Evolutionary conservation across 352 stramenopile species (phyloP).

Genomic region (Labyrinthula sp.): DNA sequence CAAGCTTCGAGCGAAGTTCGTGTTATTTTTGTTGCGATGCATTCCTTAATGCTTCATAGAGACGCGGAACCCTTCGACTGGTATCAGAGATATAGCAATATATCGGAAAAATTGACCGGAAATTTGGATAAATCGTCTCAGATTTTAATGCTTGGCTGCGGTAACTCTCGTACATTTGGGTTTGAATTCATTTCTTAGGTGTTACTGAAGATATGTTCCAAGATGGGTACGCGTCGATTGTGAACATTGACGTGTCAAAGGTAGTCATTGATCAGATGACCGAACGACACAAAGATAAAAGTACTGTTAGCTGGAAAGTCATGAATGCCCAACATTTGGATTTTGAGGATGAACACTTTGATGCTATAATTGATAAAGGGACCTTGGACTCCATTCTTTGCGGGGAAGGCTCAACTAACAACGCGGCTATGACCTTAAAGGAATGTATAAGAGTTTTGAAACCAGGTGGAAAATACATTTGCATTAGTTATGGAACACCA

Average conservation of each 20-base stretch:
- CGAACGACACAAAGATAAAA: conserved; percentile 69
- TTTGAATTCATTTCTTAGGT: conserved; percentile 7
- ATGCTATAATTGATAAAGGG: conserved; percentile 76
- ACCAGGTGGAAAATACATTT: conserved; percentile 72
- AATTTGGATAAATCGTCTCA: conserved; percentile 76
- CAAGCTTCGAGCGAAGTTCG: neutral
- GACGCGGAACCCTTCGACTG: conserved; percentile 76
- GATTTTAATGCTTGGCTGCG: conserved; percentile 69
- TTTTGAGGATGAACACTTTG: conserved; percentile 76
- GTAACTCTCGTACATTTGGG: conserved; percentile 51
- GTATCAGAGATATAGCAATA: conserved; percentile 69
- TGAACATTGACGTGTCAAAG: conserved; percentile 81
- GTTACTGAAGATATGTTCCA: conserved; percentile 83
- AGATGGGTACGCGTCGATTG: conserved; percentile 73
- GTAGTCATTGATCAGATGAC: conserved; percentile 78
- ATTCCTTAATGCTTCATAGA: conserved; percentile 36
- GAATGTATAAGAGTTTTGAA: conserved; percentile 78
- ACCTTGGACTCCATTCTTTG: conserved; percentile 83
- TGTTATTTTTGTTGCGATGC: neutral
- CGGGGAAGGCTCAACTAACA: conserved; percentile 73
- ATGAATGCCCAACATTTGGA: conserved; percentile 80
- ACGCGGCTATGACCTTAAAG: conserved; percentile 79
- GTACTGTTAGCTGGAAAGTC: conserved; percentile 53
- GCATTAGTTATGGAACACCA: conserved; percentile 78
- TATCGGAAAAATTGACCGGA: conserved; percentile 63